Evolutionary conservation across 2,329 filamentous ascomycete species (phyloP), one percentile per base, ranked within the genome.

Genomic region (Pseudogymnoascus sp.): DNA sequence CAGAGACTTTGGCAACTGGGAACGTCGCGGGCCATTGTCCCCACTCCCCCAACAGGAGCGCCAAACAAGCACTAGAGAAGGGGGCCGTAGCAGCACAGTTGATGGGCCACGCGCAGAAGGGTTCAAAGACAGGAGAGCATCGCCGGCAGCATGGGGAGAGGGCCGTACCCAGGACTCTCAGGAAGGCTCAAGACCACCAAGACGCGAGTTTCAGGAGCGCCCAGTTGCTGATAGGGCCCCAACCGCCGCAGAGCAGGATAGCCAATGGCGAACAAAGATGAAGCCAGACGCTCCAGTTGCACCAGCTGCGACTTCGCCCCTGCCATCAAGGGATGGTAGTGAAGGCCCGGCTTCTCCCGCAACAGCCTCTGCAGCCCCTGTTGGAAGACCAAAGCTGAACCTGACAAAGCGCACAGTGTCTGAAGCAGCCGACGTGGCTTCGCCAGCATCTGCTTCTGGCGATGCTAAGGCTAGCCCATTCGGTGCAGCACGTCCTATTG

Each of bases 381-480:
- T 83, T 63, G 78, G 80, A 63, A 88, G 95, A 65, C 95, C 95
- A 34, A 92, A 85, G 73, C 79, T 99, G 72, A 95, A 98, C 76
- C 85, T 99, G 25, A 80, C 87, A 68, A 98, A 98, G 84, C 87
- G 95, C 70, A 97, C 93, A 3, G 90, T 97, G 11, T 88, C 93
- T 0, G 93, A 96, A 71, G 82, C 80, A 3, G 73, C 80, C 3
- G 83, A 84, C 66, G 72, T 78, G 8, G 68, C 78, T 36, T 79
- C 83, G 3, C 75, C 86, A 23, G 80, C 86, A 10, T 75, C 80
- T 8, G 72, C 79, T 61, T 73, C 80, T 63, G 73, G 77, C n/a
- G 89, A 95, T 72, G 80, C 90, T 45, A 98, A 97, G 81, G 84
- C 92, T 25, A 98, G 89, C 76, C 92, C 92, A 43, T 99, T 99